Percentiles rank a stretch among this genome's conserved stretches.
Evolutionary conservation across 768 basidiomycete species (phyloP).

Genomic region (Rhizopogon sp.): DNA sequence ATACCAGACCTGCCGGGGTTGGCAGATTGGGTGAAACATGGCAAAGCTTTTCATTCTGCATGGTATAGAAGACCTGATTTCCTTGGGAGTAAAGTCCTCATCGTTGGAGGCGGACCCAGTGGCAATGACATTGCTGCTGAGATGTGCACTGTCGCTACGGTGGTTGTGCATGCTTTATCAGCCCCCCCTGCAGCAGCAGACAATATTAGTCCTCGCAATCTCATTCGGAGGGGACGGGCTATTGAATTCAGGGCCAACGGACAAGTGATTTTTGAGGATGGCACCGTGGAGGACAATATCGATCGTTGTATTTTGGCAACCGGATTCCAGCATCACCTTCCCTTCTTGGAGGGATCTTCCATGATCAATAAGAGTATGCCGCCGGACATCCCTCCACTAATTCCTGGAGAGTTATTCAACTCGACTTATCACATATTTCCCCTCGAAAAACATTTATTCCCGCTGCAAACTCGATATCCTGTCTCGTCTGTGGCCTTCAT

Average conservation of each 20-base stretch:
- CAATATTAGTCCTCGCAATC: constrained; percentile 25
- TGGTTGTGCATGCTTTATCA: constrained; percentile 53
- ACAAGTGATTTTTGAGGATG: constrained; percentile 55
- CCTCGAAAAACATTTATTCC: constrained; percentile 66
- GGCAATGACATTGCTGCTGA: constrained; percentile 65
- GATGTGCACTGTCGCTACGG: constrained; percentile 37
- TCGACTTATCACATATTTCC: constrained; percentile 67
- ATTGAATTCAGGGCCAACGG: constrained; percentile 37
- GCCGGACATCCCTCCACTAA: constrained; percentile 44
- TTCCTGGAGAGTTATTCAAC: constrained; percentile 46
- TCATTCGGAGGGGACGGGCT: constrained; percentile 40
- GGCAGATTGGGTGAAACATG: constrained; percentile 45
- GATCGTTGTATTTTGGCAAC: constrained; percentile 72
- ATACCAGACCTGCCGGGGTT: constrained; percentile 60
- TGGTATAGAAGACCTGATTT: constrained; percentile 55
- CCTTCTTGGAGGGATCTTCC: constrained; percentile 44
- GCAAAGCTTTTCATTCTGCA: constrained; percentile 58
- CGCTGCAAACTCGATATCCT: constrained; percentile 43
- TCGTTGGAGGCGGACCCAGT: constrained; percentile 57
- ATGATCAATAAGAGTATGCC: constrained; percentile 34
- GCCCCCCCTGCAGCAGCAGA: constrained; percentile 20
- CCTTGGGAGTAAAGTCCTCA: constrained; percentile 35
- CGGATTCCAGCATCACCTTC: constrained; percentile 62
- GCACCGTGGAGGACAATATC: constrained; percentile 46
- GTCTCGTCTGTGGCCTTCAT: constrained; percentile 58